Conservation (phyloP, 2,329 filamentous ascomycete species). For the Venturia pyrina region DNA sequence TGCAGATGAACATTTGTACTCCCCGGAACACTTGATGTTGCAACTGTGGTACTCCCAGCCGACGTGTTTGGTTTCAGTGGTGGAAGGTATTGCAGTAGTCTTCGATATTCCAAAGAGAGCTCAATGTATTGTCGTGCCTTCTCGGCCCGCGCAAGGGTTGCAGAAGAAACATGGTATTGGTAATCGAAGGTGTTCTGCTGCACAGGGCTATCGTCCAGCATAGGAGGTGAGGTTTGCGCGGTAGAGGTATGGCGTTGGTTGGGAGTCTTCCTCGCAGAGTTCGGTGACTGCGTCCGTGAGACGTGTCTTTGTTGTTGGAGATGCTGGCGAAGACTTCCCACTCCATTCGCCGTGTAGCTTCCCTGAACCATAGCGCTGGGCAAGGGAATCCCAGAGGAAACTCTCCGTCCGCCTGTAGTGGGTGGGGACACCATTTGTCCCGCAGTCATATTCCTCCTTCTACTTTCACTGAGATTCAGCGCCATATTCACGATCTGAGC, state of each 20-base stretch:
- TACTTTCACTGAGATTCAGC: constrained; percentile 74
- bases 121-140: constrained; percentile 81
- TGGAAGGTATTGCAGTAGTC: constrained; percentile 67
- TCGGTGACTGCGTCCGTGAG: constrained; percentile 53
- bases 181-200: constrained; percentile 28
- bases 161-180: constrained; percentile 61
- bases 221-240: constrained; percentile 7
- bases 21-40: constrained; percentile 32
- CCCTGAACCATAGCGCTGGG: constrained; percentile 20
- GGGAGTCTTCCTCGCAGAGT: constrained; percentile 28
- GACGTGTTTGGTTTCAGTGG: constrained; percentile 49
- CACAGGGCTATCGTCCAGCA: constrained; percentile 19
- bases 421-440: constrained; percentile 41
- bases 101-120: constrained; percentile 72
- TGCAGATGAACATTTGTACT: constrained; percentile 25
- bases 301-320: constrained; percentile 60
- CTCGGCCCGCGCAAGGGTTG: constrained; percentile 71
- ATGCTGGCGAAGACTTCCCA: constrained; percentile 55
- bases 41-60: constrained; percentile 31
- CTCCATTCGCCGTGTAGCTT: constrained; percentile 30
- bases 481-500: constrained; percentile 90
- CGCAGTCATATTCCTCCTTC: constrained; percentile 51
- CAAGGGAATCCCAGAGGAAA: constrained; percentile 32
- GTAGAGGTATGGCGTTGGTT: constrained; percentile 20
- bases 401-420: constrained; percentile 39